Evolutionary conservation across 345 rosid genomes (phyloP).

Genomic region (Turnera subulata): DNA sequence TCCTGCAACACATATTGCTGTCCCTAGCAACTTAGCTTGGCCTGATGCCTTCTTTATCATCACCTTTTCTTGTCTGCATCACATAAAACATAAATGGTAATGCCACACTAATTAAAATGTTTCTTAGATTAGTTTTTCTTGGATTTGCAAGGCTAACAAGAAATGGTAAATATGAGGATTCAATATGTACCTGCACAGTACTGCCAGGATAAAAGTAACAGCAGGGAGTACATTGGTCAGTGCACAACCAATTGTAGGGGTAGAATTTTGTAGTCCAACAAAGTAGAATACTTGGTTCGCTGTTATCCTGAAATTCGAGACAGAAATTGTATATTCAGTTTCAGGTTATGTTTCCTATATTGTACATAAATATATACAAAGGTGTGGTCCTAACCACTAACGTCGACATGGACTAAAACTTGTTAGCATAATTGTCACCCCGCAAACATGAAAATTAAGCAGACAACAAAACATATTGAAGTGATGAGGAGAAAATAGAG

Average conservation of each 20-base stretch:
- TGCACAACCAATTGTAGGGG: constrained; percentile 86
- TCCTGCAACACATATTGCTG: constrained; percentile 72
- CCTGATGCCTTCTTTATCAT: constrained; percentile 58
- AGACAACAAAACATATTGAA: no score
- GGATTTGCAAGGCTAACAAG: not conserved
- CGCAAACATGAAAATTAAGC: no score
- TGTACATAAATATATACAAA: no score
- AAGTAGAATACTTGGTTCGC: constrained; percentile 81
- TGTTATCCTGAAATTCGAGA: constrained; percentile 43
- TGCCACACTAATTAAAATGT: not conserved
- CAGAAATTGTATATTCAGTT: not conserved
- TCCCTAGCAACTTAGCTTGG: constrained; percentile 77
- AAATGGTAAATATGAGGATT: not conserved
- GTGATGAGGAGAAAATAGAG: not conserved
- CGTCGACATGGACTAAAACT: no score
- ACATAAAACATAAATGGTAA: not conserved
- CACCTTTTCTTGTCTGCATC: constrained; percentile 64
- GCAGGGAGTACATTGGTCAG: constrained; percentile 75
- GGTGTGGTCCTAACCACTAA: no score
- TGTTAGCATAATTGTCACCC: no score
- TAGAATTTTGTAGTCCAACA: constrained; percentile 62
- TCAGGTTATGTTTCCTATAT: not conserved
- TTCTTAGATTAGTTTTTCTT: not conserved
- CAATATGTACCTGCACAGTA: constrained; percentile 53
- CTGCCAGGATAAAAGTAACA: constrained; percentile 69